Percentiles rank a stretch among this genome's conserved stretches.
phyloP scores from a whole-genome alignment of 371 early-diverging fungal species.

The Apophysomyces sp. region DNA sequence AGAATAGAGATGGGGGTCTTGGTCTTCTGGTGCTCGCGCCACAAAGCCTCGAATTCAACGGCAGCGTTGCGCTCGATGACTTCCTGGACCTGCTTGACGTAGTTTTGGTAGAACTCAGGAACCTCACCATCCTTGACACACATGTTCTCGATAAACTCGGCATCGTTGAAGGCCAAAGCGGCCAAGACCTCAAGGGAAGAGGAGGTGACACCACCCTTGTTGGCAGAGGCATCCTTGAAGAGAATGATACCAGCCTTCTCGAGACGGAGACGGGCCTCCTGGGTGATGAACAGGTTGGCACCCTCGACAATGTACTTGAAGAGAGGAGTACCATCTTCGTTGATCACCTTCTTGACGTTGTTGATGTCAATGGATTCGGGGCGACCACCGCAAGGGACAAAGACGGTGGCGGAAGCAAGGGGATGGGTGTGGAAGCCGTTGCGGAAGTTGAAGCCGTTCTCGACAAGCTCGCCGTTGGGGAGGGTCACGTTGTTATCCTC shows the following conservation, averaged over 20 bases:
- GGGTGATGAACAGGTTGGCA: conserved; percentile 98
- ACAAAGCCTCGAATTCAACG: conserved; percentile 93
- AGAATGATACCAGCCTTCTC: conserved; percentile 92
- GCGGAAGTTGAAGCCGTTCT: conserved; percentile 90
- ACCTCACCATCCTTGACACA: conserved; percentile 77
- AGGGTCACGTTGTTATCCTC: conserved; percentile 89
- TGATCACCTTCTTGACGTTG: conserved; percentile 78
- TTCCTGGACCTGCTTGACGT: conserved; percentile 88
- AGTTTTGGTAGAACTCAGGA: conserved; percentile 88
- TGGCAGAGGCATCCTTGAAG: conserved; percentile 98
- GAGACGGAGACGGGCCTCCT: conserved; percentile 94
- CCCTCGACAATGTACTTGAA: conserved; percentile 99
- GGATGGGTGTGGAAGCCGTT: conserved; percentile 93
- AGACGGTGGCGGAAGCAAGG: conserved; percentile 83
- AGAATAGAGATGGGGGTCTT: conserved; percentile 78
- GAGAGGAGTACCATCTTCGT: conserved; percentile 75
- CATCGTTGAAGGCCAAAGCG: conserved; percentile 90
- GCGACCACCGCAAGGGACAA: conserved; percentile 98
- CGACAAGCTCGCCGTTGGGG: conserved; percentile 86
- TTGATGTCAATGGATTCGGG: conserved; percentile 95
- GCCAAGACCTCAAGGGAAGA: conserved; percentile 95
- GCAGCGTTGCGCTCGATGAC: conserved; percentile 94
- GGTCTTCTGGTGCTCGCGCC: conserved; percentile 84
- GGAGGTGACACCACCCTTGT: conserved; percentile 98
- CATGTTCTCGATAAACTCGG: conserved; percentile 91